phyloP scores from a whole-genome alignment of 345 rosid species.

The Hibiscus mutabilis region DNA sequence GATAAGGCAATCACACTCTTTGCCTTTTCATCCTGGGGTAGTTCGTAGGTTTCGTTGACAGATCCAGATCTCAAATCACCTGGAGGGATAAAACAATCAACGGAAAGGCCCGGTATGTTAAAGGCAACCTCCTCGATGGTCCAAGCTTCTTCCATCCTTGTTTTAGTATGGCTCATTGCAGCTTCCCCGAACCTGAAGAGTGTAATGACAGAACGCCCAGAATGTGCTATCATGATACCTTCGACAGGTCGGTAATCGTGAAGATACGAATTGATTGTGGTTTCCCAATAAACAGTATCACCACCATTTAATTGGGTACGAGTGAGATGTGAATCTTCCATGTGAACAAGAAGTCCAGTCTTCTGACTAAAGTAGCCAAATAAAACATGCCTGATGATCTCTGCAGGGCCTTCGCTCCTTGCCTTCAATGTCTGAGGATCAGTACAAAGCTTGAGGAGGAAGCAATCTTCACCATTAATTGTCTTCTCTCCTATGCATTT shows the following conservation, averaged over 20 bases:
- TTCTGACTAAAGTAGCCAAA: constrained; percentile 90
- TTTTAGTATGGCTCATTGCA: constrained; percentile 80
- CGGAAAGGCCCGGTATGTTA: constrained; percentile 76
- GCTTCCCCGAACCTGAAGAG: constrained; percentile 85
- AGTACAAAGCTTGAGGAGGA: constrained; percentile 67
- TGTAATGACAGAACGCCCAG: constrained; percentile 77
- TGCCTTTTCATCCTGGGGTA: constrained; percentile 56
- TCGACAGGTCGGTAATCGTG: constrained; percentile 81
- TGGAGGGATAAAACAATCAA: constrained; percentile 89
- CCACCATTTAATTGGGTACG: constrained; percentile 76
- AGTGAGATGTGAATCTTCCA: constrained; percentile 85
- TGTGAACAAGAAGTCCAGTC: constrained; percentile 77
- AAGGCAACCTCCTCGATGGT: constrained; percentile 94
- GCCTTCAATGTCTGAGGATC: constrained; percentile 71
- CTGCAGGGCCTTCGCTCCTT: constrained; percentile 87
- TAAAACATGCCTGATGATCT: constrained; percentile 77
- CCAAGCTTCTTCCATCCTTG: constrained; percentile 98
- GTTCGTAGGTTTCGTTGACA: constrained; percentile 52
- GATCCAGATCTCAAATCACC: constrained; percentile 64
- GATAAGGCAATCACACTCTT: constrained; percentile 39
- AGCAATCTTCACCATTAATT: constrained; percentile 82
- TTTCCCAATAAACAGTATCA: constrained; percentile 85
- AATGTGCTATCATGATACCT: constrained; percentile 94
- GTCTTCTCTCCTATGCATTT: constrained; percentile 80
- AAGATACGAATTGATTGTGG: constrained; percentile 72